These are phyloP conservation scores for Claviceps digitariae DNA, from an alignment of 2,329 filamentous ascomycete species.

Conservation along the genomic window DNA sequence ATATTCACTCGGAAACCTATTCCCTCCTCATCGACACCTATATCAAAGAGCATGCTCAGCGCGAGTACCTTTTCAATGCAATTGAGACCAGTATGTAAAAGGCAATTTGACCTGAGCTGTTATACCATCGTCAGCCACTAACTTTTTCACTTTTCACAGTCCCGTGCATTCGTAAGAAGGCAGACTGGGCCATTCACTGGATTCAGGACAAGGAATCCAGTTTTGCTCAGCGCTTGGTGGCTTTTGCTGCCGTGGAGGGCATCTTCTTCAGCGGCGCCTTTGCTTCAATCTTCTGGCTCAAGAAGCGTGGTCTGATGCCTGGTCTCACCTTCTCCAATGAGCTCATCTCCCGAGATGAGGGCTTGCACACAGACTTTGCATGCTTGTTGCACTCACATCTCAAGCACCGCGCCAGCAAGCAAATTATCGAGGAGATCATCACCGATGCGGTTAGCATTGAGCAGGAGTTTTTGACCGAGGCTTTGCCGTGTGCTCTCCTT, in stretches of 20 bases:
- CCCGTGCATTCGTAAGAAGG: conserved; percentile 96
- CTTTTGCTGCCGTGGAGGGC: conserved; percentile 94
- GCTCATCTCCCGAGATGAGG: conserved; percentile 98
- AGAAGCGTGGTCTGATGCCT: conserved; percentile 99
- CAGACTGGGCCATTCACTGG: conserved; percentile 93
- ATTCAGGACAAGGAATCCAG: conserved; percentile 88
- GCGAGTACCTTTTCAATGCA: conserved; percentile 90
- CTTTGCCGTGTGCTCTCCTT: conserved; percentile 80
- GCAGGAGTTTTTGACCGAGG: conserved; percentile 95
- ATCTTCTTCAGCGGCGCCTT: conserved; percentile 99
- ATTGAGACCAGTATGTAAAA: conserved; percentile 80
- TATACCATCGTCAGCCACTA: conserved; percentile 1
- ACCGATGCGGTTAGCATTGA: conserved; percentile 88
- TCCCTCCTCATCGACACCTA: conserved; percentile 98
- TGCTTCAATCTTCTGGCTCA: conserved; percentile 98
- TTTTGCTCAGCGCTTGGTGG: conserved; percentile 88
- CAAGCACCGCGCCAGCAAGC: conserved; percentile 74
- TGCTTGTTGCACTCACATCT: conserved; percentile 97
- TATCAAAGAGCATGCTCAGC: conserved; percentile 93
- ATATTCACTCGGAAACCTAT: conserved; percentile 99
- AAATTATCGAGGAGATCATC: conserved; percentile 77
- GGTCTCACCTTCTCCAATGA: conserved; percentile 99
- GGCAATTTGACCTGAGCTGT: conserved; percentile 4
- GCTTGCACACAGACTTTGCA: conserved; percentile 97
- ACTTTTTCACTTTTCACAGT: conserved; percentile 36